Evolutionary conservation across 208 protist species (phyloP).

Genomic region (Novymonas esmeraldas): DNA sequence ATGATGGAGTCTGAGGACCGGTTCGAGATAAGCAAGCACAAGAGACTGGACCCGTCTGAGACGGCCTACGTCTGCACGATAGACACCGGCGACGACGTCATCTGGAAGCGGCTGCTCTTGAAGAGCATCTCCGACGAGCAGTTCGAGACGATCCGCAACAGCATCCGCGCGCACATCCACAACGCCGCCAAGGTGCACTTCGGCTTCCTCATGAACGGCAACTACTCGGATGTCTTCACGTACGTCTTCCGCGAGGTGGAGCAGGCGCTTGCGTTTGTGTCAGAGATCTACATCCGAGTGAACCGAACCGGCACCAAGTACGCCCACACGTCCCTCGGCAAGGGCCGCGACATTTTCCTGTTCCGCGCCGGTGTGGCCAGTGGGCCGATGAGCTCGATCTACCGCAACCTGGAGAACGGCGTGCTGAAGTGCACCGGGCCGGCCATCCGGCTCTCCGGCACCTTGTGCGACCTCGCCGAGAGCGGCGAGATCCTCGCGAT

Average conservation of each 20-base stretch:
- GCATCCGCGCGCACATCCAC: slow-evolving; percentile 50
- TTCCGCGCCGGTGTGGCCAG: slow-evolving; percentile 70
- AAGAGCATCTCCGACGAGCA: slow-evolving; percentile 50
- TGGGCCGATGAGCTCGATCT: slow-evolving; percentile 67
- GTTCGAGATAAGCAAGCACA: slow-evolving; percentile 55
- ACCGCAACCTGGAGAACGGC: slow-evolving; percentile 54
- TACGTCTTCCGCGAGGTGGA: slow-evolving; percentile 85
- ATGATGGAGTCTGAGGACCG: slow-evolving; percentile 78
- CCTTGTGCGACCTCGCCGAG: slow-evolving; percentile 67
- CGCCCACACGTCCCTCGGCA: slow-evolving; percentile 34
- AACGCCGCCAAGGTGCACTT: slow-evolving; percentile 59
- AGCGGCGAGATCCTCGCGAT: slow-evolving; percentile 79
- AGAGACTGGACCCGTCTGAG: slow-evolving; percentile 59
- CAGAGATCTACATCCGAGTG: slow-evolving; percentile 73
- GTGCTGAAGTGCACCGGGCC: slow-evolving; percentile 72
- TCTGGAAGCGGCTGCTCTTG: slow-evolving; percentile 53
- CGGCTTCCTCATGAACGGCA: slow-evolving; percentile 85
- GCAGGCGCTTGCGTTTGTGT: slow-evolving; percentile 74
- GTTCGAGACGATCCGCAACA: slow-evolving; percentile 48
- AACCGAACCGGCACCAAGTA: slow-evolving; percentile 78
- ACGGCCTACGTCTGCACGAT: slow-evolving; percentile 77
- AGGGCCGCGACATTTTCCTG: slow-evolving; percentile 51
- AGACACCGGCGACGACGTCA: slow-evolving; percentile 65
- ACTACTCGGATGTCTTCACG: slow-evolving; percentile 75
- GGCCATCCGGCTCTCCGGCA: slow-evolving; percentile 69